These are phyloP conservation scores for Colletotrichum cuscutae DNA, from an alignment of 2,329 filamentous ascomycete species.

Conservation along the genomic window DNA sequence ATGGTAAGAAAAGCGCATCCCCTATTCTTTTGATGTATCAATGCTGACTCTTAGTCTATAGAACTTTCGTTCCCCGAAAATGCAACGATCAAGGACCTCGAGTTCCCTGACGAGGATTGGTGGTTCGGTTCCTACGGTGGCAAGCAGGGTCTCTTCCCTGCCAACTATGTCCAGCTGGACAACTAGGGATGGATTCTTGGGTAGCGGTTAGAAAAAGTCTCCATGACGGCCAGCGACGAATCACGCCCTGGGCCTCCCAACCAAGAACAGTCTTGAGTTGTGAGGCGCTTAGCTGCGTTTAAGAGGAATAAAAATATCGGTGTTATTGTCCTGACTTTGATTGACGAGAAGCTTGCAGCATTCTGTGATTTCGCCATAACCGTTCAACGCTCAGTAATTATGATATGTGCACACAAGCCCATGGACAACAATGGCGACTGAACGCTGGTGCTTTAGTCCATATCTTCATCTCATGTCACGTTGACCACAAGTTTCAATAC, in stretches of 20 bases:
- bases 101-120: slow-evolving; percentile 99
- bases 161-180: slow-evolving; percentile 75
- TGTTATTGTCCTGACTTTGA: neutral
- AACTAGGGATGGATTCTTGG: slow-evolving; percentile 37
- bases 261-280: slow-evolving; percentile 3
- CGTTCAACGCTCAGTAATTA: too few relatives aligned
- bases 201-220: slow-evolving; percentile 30
- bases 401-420: too few relatives aligned
- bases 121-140: slow-evolving; percentile 92
- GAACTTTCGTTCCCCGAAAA: slow-evolving; percentile 88
- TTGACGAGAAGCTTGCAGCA: neutral
- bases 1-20: slow-evolving; percentile 65
- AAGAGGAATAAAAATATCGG: slow-evolving; percentile 17
- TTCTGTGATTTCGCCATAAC: neutral
- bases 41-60: slow-evolving; percentile 47
- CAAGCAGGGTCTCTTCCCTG: slow-evolving; percentile 83
- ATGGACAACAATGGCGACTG: too few relatives aligned
- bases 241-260: neutral
- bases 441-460: neutral
- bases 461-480: neutral
- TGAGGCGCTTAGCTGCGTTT: neutral
- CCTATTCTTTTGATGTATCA: too few relatives aligned
- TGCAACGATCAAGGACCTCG: slow-evolving; percentile 82
- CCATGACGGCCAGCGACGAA: slow-evolving; percentile 26
- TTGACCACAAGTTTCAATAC: neutral